Base-by-base conservation (phyloP, 306 rosid genomes). In the Urtica urens region DNA sequence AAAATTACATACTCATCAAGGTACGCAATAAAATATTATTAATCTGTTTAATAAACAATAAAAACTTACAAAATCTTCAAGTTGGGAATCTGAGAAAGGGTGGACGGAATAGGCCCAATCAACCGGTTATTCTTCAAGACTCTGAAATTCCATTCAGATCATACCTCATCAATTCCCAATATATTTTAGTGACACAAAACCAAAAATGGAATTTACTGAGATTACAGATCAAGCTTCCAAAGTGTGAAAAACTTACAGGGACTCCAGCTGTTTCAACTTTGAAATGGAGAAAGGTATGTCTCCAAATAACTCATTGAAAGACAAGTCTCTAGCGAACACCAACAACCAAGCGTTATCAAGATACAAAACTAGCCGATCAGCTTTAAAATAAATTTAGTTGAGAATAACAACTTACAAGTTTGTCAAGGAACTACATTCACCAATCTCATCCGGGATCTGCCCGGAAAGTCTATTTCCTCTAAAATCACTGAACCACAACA, bases 371-470 rank as follows among this genome's bases (percentile, higher is more conserved):
- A 35, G 4, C n/a, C 14, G 10, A n/a, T n/a, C n/a, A n/a, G n/a
- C n/a, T n/a, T 28, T 15, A 45, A 5, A 16, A 48, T 13, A 24
- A 3, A 23, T 19, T 46, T 3, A 12, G 18, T 4, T 10, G 35
- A 15, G 26, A 30, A 12, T 42, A 25, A 55, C 20, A 57, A 67
- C 86, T 61, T 72, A 92, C 99, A 92, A 45, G 72, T 22, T 72
- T 62, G 6, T 57, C 51, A 92, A 62, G 12, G 86, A 74, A 17
- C 83, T 73, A 57, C 99, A 92, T 51, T 86, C 99, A 42, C 99
- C 99, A 60, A 92, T 92, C 86, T 92, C 96, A 59, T 86, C 99
- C n/a, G 99, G 99, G 68, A 92, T 92, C 70, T 92, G 99, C 55
- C 99, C 99, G 0, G 99, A 86, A 17, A 92, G 68, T 18, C 64